Base-by-base conservation (phyloP, 176 grass and related monocot genomes). In the Carex cristatella region DNA sequence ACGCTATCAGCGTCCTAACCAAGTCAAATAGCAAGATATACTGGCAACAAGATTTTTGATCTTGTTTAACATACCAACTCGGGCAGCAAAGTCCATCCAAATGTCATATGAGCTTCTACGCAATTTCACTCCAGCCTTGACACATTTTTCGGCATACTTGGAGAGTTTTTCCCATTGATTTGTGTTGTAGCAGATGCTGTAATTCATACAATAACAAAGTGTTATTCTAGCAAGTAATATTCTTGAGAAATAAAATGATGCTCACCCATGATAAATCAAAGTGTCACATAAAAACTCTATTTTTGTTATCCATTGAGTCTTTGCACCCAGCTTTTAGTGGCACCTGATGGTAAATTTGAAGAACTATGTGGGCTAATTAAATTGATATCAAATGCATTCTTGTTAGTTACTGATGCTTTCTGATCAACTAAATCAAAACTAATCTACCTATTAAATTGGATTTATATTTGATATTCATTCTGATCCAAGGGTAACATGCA, bases 51-150 rank as follows among this genome's bases (percentile, higher is more conserved):
- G 68, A 48, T 72, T 79, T 46, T 77, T 32, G 1, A 16, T 77
- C 48, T 6, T 57, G 53, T 79, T 32, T 14, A 84, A 53, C 89
- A 85, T 90, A 94, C 95, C 96, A 84, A 92, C 85, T 94, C 90
- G 93, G 19, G 93, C 93, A 80, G 93, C 96, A 76, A 95, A 95
- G 19, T 94, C 91, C 91, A 95, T 99, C 93, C 93, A 95, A 87
- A 95, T 85, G 63, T 95, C 93, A 88, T 95, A 99, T 79, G 96
- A 73, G 79, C 80, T 85, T 79, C 85, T 88, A 33, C 85, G 93
- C 61, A 99, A 84, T 84, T 94, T 95, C n/a, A 95, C 93, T 32
- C 91, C 87, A 73, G 88, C 91, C 62, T 95, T 93, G 13, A 94
- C 28, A 92, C 95, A 99, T 86, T 54, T 92, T 83, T 15, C 66